Base-by-base conservation (phyloP, 2,329 filamentous ascomycete genomes). In the Rhytidhysteron rufulum region DNA sequence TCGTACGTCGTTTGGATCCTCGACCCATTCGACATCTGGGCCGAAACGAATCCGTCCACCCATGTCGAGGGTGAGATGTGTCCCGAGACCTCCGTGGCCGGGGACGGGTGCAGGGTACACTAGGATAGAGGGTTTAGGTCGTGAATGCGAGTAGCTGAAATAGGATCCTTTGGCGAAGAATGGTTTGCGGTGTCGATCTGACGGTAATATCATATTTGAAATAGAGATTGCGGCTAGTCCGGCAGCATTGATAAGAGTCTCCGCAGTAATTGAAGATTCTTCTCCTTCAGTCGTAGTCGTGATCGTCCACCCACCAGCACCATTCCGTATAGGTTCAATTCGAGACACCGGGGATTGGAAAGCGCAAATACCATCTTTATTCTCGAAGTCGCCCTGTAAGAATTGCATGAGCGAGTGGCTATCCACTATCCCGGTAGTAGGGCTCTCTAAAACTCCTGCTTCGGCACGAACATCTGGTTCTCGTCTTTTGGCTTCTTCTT, bases 111-210 rank as follows among this genome's bases (percentile, higher is more conserved):
- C 89, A 0, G 93, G 93, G 59, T 97, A 98, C 37, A 98, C 74
- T 17, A 98, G 79, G 0, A 85, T 87, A 2, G 68, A 72, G 9
- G 90, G 80, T 30, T 69, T 74, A 0, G 88, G 90, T 1, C 59
- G 58, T 0, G 82, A 79, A 1, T 80, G 71, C 0, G 76, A 67
- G 69, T 96, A 97, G 21, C 84, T 86, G 69, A 94, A 97, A 71
- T 98, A 98, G 45, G 88, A 91, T 1, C 93, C 93, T 70, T 98
- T 98, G 43, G 91, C 91, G 67, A 85, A 97, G 71, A 79, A 86
- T 4, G 88, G 77, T 18, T 66, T 77, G 29, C 71, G 70, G 37
- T 80, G 80, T 4, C 76, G 67, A 1, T 69, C 63, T 0, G 53
- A 22, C 0, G 83, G 81, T 0, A 88, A 74, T 27, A 97, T 78